Conservation (phyloP, 208 protist genomes). For the Acanthamoeba sp. region DNA sequence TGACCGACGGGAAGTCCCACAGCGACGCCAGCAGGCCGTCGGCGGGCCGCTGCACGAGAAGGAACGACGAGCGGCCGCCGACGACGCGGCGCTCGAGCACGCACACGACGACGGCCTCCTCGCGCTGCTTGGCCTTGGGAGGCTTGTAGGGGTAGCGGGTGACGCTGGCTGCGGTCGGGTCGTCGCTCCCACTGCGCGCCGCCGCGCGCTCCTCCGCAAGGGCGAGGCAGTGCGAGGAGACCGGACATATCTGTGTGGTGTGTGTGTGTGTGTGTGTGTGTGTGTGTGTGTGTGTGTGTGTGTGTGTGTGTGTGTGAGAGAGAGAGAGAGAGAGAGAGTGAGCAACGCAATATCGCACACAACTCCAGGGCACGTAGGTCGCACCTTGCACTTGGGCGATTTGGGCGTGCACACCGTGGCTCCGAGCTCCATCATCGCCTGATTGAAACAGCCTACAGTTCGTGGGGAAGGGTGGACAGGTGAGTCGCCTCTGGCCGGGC, state of each 20-base stretch:
- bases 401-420: constrained; percentile 85
- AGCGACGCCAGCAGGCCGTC: constrained; percentile 80
- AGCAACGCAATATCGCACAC: too few relatives aligned
- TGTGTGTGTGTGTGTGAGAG: constrained; percentile 67
- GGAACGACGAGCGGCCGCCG: not conserved
- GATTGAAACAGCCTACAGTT: constrained; percentile 84
- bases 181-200: not conserved
- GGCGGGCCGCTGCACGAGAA: constrained; percentile 76
- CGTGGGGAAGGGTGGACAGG: not conserved
- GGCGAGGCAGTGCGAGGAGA: constrained; percentile 68
- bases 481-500: not conserved
- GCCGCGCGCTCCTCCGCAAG: not conserved
- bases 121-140: constrained; percentile 77
- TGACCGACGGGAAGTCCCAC: constrained; percentile 79
- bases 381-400: constrained; percentile 79
- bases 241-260: constrained; percentile 63
- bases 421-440: constrained; percentile 89
- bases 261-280: not conserved
- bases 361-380: too few relatives aligned
- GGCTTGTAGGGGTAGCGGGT: constrained; percentile 80
- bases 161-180: not conserved
- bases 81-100: not conserved
- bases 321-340: too few relatives aligned
- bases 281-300: not conserved
- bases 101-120: constrained; percentile 70